Base-by-base conservation (phyloP, 1,139 yeast genomes). In the Saccharomyces hybrid region DNA sequence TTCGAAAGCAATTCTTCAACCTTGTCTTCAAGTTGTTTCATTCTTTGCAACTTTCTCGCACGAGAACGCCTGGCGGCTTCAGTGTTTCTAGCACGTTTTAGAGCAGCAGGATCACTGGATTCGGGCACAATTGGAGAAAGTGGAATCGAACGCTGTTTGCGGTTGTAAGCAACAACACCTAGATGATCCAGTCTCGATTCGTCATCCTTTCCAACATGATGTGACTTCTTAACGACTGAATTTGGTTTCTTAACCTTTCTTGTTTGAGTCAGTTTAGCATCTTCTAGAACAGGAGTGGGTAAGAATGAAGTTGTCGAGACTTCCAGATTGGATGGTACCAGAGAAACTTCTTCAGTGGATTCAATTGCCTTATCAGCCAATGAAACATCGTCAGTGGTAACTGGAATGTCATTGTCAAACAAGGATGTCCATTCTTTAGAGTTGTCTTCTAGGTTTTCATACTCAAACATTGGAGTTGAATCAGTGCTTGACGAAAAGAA, bases 1-100 rank as follows among this genome's bases (percentile, higher is more conserved):
- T 77, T 82, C 46, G 70, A 64, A 57, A 82, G 67, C 60, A 90
- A 76, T 47, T 72, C 80, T 61, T 84, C 88, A 55, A 91, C 95
- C 68, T 81, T 81, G 31, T 73, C 81, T 72, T 91, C 97, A 70
- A 91, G 76, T 68, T 88, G 95, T 56, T 72, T 68, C 88, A 91
- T 86, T 71, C 96, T 81, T 71, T 87, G 89, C 82, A 87, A 83
- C 74, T 90, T 89, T 73, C 96, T 83, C 46, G 96, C 96, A 64
- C 98, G 80, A 48, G 97, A 89, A 69, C 97, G 81, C 72, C 98
- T 83, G 14, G 98, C 98, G 57, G 98, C 97, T 71, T 90, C 96
- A 26, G 98, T 91, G 77, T 91, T 91, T 71, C 91, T 83, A 46
- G 97, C 97, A 66, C 99, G 83, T 71, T 91, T 88, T 66, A 88